Evolutionary conservation across 2,329 filamentous ascomycete species (phyloP).

Genomic region (Paracoccidioides brasiliensis): DNA sequence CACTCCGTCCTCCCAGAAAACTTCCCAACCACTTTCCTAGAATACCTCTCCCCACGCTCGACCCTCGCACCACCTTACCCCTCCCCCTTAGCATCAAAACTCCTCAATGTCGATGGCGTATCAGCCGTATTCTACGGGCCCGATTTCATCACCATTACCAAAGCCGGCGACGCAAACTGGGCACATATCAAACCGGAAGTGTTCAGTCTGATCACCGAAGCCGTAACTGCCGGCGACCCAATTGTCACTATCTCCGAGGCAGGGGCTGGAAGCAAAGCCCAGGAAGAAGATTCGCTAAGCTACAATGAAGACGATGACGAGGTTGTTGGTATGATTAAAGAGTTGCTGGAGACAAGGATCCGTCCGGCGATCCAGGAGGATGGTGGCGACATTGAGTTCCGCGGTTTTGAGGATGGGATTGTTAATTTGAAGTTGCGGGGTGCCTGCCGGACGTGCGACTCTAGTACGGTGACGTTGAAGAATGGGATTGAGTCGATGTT

Average conservation of each 20-base stretch:
- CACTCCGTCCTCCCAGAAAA: constrained; percentile 65
- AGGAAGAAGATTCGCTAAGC: constrained; percentile 53
- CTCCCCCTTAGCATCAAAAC: constrained; percentile 75
- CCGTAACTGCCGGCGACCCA: constrained; percentile 67
- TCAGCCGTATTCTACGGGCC: constrained; percentile 85
- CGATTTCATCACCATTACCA: constrained; percentile 96
- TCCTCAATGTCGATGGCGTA: constrained; percentile 92
- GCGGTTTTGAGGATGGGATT: constrained; percentile 66
- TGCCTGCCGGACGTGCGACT: constrained; percentile 91
- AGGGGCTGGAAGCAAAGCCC: constrained; percentile 33
- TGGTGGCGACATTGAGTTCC: constrained; percentile 91
- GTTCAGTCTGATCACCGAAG: constrained; percentile 88
- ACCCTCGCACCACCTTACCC: constrained; percentile 82
- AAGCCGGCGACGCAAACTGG: constrained; percentile 79
- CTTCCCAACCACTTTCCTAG: constrained; percentile 65
- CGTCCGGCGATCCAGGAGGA: constrained; percentile 94
- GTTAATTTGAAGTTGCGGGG: constrained; percentile 81
- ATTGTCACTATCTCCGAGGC: constrained; percentile 56
- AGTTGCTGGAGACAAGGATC: constrained; percentile 87
- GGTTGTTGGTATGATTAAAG: constrained; percentile 97
- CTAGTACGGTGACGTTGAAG: constrained; percentile 89
- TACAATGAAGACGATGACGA: constrained; percentile 89
- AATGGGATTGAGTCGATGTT: constrained; percentile 98
- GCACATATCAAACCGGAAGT: constrained; percentile 90
- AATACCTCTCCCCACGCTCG: constrained; percentile 79